A percentile compares a stretch with the other conserved stretches of the same genome.
These are phyloP conservation scores for Malus domestica DNA, from an alignment of 306 rosid genomes.

Conservation along the genomic window ASM211411v1 NC_041802.1:17882001-17882500, in stretches of 20 bases:
- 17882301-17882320: slow-evolving; percentile 75
- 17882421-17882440: slow-evolving; percentile 47
- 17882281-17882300: slow-evolving; percentile 41
- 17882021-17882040: slow-evolving; percentile 50
- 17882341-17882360: slow-evolving; percentile 89
- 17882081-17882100: slow-evolving; percentile 65
- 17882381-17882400: slow-evolving; percentile 85
- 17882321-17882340: slow-evolving; percentile 71
- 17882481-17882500: slow-evolving; percentile 49
- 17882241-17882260: slow-evolving; percentile 89
- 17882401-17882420: slow-evolving; percentile 63
- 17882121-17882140: slow-evolving; percentile 73
- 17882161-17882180: slow-evolving; percentile 49
- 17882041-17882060: slow-evolving; percentile 21
- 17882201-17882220: slow-evolving; percentile 53
- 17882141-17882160: slow-evolving; percentile 59
- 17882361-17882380: slow-evolving; percentile 70
- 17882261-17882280: slow-evolving; percentile 57
- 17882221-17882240: slow-evolving; percentile 78
- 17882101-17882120: slow-evolving; percentile 77
- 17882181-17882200: slow-evolving; percentile 57
- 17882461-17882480: slow-evolving; percentile 48
- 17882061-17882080: slow-evolving; percentile 31
- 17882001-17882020: slow-evolving; percentile 68
- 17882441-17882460: slow-evolving; percentile 59